phyloP scores from a whole-genome alignment of 805 yeast species.

The Danielia oregonensis region DNA sequence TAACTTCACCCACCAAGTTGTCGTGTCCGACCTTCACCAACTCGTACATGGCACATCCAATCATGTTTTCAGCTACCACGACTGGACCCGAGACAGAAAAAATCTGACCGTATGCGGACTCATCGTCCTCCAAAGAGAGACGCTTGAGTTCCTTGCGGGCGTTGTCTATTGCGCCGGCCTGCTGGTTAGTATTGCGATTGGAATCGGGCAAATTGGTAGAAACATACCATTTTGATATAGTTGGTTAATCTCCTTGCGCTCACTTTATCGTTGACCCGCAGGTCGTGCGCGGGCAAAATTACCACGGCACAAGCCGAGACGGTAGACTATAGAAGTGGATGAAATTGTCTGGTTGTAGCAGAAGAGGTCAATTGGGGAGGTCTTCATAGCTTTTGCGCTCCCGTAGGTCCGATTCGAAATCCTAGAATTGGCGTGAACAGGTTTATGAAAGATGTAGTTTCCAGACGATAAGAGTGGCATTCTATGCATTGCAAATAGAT shows the following conservation, averaged over 20 bases:
- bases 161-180: conserved; percentile 97
- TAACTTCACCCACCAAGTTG: conserved; percentile 95
- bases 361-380: no score
- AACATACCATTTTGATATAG: conserved; percentile 7
- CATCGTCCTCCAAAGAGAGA: conserved; percentile 71
- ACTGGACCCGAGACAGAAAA: conserved; percentile 98
- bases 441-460: no score
- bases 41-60: conserved; percentile 99
- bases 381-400: no score
- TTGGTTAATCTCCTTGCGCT: conserved; percentile 3
- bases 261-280: conserved; percentile 7
- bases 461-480: no score
- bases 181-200: conserved; percentile 2
- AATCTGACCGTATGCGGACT: conserved; percentile 81
- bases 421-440: no score
- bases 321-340: no score
- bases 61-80: conserved; percentile 96
- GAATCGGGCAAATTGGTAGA: not conserved
- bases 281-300: conserved; percentile 9
- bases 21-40: conserved; percentile 97
- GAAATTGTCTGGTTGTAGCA: no score
- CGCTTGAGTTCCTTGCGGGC: conserved; percentile 93
- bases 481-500: no score
- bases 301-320: no score
- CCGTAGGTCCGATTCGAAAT: no score